phyloP scores from a whole-genome alignment of 495 filamentous ascomycete genomes.

The Penicillium crystallinum region DNA sequence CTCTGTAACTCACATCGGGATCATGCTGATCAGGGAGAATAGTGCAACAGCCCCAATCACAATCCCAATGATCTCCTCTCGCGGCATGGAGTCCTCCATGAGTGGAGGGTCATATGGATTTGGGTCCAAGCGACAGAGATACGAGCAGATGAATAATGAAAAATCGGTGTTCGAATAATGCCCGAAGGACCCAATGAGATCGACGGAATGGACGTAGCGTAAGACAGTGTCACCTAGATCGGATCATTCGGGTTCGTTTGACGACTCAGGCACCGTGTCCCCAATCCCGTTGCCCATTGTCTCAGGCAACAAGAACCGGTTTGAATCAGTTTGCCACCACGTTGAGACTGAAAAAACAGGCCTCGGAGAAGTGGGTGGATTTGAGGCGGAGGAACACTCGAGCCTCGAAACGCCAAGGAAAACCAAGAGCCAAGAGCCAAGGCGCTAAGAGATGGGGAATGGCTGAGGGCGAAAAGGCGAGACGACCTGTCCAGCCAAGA shows the following conservation, averaged over 20 bases:
- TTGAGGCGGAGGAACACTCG: slow-evolving; percentile 27
- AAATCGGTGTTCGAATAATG: neutral
- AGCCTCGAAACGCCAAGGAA: slow-evolving; percentile 30
- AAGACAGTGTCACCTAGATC: slow-evolving; percentile 6
- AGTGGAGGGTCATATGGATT: slow-evolving; percentile 10
- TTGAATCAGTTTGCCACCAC: neutral
- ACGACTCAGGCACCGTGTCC: slow-evolving; percentile 6
- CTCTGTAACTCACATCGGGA: slow-evolving; percentile 30
- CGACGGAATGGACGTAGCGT: neutral
- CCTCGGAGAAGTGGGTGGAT: slow-evolving; percentile 13
- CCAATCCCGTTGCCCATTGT: slow-evolving; percentile 3
- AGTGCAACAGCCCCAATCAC: slow-evolving; percentile 31
- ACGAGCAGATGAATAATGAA: slow-evolving; percentile 4
- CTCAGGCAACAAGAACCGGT: neutral
- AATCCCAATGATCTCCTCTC: slow-evolving; percentile 29
- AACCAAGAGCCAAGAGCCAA: slow-evolving; percentile 22
- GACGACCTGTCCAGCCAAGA: neutral
- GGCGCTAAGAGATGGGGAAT: neutral
- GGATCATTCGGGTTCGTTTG: slow-evolving; percentile 2
- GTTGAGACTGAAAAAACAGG: neutral
- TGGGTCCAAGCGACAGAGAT: slow-evolving; percentile 11
- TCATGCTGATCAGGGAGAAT: slow-evolving; percentile 28
- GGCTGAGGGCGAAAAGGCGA: neutral
- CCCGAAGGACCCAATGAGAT: neutral
- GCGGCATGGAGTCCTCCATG: slow-evolving; percentile 24